Evolutionary conservation across 2,329 filamentous ascomycete species (phyloP).

Genomic region (Emericellopsis cladophorae): DNA sequence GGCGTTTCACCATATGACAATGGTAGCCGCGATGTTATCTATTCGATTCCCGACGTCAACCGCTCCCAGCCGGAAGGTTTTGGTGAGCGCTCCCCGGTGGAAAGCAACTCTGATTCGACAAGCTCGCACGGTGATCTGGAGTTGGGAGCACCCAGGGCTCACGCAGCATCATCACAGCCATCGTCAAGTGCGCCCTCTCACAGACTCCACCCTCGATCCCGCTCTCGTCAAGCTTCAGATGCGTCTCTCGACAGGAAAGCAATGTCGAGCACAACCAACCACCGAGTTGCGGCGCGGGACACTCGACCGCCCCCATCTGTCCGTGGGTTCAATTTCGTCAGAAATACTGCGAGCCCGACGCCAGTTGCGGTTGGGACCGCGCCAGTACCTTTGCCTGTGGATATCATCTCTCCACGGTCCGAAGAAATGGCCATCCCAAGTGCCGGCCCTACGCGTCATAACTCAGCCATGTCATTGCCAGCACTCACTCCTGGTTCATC

Average conservation of each 20-base stretch:
- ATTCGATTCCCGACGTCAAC: conserved; percentile 12
- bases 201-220: conserved; percentile 5
- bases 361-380: neutral
- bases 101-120: conserved; percentile 23
- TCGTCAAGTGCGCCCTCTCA: neutral
- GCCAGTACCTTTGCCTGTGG: neutral
- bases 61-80: conserved; percentile 6
- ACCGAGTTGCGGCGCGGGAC: conserved; percentile 6
- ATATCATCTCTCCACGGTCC: neutral
- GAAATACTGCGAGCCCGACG: neutral
- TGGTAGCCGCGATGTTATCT: conserved; percentile 16
- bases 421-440: neutral
- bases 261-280: neutral
- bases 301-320: conserved; percentile 16
- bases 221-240: conserved; percentile 1
- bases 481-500: conserved; percentile 6
- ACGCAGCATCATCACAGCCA: neutral
- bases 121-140: conserved; percentile 27
- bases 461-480: conserved; percentile 5
- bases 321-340: conserved; percentile 15
- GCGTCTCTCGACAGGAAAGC: conserved; percentile 1
- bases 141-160: conserved; percentile 15
- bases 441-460: neutral
- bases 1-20: conserved; percentile 20
- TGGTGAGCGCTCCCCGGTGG: conserved; percentile 12